Evolutionary conservation across 768 basidiomycete genomes (phyloP).

Genomic region (Asterophora lycoperdoides): DNA sequence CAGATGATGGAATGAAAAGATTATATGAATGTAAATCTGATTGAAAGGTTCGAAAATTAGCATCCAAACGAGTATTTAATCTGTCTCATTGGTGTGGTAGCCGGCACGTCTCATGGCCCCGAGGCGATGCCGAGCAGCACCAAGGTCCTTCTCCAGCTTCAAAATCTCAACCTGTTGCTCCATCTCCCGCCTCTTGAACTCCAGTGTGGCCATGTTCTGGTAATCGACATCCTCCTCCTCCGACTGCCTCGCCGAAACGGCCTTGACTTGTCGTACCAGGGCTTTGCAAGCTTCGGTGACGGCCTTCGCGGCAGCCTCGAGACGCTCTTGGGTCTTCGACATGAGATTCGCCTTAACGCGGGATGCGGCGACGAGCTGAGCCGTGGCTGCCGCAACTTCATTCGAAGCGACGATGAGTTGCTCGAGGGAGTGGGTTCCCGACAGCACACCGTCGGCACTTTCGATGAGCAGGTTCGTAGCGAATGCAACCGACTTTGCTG

Average conservation of each 20-base stretch:
- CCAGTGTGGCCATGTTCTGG: constrained; percentile 87
- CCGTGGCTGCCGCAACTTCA: constrained; percentile 95
- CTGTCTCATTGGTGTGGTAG: constrained; percentile 84
- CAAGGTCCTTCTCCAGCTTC: constrained; percentile 92
- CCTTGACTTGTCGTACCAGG: constrained; percentile 94
- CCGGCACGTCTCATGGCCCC: constrained; percentile 87
- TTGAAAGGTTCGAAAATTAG: neutral
- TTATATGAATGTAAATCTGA: constrained; percentile 13
- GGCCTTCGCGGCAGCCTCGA: constrained; percentile 95
- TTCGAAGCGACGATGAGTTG: constrained; percentile 99
- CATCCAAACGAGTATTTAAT: constrained; percentile 29
- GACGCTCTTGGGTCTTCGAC: constrained; percentile 96
- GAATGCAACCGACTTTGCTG: constrained; percentile 96
- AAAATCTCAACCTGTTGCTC: constrained; percentile 99
- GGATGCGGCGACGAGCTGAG: constrained; percentile 97
- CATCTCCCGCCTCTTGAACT: constrained; percentile 98
- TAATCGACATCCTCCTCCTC: constrained; percentile 84
- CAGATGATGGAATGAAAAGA: constrained; percentile 9
- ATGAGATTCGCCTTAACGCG: constrained; percentile 97
- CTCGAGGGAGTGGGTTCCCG: constrained; percentile 94
- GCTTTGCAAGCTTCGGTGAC: constrained; percentile 98
- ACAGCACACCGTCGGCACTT: constrained; percentile 94
- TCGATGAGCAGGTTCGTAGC: constrained; percentile 95
- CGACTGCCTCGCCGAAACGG: constrained; percentile 79
- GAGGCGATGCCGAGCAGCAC: constrained; percentile 75